Evolutionary conservation across 164 flowering plant genomes (phyloP), one percentile per base, ranked within the genome.

Genomic region (Dillenia suffruticosa): DNA sequence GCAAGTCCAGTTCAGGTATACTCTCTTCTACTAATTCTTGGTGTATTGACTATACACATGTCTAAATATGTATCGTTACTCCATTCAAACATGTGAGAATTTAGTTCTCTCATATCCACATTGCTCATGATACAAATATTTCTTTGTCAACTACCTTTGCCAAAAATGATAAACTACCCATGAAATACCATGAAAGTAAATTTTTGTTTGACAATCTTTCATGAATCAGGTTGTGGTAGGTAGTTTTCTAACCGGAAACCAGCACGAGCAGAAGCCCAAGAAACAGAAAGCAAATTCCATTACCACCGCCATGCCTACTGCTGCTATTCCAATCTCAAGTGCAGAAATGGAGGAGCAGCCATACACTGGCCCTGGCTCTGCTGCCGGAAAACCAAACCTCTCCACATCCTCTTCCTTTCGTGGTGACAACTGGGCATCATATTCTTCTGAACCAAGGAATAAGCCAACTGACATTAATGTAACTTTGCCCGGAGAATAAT

Each of bases 1-100:
- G 97, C 97, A 17, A 74, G 87, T 66, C 99, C 97, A 46, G 96
- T 92, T 49, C 97, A 91, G 93, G 99, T 91, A 70, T 62, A 43
- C 9, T 46, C 16, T 56, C 16, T 6, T 54, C 55, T 46, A 54
- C 70, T 47, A 43, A 46, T 32, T 32, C 40, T 32, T 32, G 40
- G 40, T 32, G 40, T 32, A 32, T 32, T 32, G 40, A 32, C 40
- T 32, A 32, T 32, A 32, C 5, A 32, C 40, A 5, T 32, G 40
- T 32, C 40, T 4, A 32, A 32, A 32, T 32, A 32, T 32, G 40
- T 19, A 19, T 32, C 40, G 5, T 7, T 32, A 6, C 40, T 6
- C 40, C 40, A 32, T 32, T 32, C 5, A 32, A 32, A 32, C 40
- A 32, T 5, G 40, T 5, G 40, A 32, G 6, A 5, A 24, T 3